These are phyloP conservation scores for Neofusicoccum kwambonambiense DNA, from an alignment of 2,329 filamentous ascomycete species.

Conservation along the genomic window DNA sequence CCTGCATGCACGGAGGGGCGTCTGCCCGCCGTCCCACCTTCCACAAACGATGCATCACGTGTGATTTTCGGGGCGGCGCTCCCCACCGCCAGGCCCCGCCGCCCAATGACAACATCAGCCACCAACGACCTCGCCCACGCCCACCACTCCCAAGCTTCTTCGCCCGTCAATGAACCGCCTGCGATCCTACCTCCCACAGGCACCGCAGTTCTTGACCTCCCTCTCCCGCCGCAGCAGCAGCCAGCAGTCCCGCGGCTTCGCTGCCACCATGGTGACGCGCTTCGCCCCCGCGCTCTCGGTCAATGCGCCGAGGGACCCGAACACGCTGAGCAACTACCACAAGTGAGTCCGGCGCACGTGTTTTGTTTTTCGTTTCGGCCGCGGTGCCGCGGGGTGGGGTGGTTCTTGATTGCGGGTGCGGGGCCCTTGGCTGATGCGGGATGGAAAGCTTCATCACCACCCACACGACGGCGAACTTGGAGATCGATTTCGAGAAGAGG, in stretches of 20 bases:
- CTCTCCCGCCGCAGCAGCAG: background rate
- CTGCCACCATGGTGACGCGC: slow-evolving; percentile 10
- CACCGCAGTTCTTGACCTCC: background rate
- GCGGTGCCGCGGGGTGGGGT: no score
- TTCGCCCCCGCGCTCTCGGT: background rate
- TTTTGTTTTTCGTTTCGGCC: background rate
- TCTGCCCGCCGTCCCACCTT: background rate
- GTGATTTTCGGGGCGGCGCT: background rate
- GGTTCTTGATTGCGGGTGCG: no score
- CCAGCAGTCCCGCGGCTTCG: slow-evolving; percentile 4
- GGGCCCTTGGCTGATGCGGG: background rate
- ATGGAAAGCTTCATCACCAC: slow-evolving; percentile 65
- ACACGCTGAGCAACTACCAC: slow-evolving; percentile 89
- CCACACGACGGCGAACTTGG: slow-evolving; percentile 79
- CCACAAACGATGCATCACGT: background rate
- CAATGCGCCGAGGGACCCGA: slow-evolving; percentile 67
- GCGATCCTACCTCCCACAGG: background rate
- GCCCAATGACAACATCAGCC: background rate
- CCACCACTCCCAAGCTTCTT: background rate
- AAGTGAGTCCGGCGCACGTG: slow-evolving; percentile 36
- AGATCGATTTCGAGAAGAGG: slow-evolving; percentile 80
- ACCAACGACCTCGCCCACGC: background rate
- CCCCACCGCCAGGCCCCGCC: background rate
- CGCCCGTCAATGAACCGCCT: slow-evolving; percentile 15
- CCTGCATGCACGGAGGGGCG: background rate